Evolutionary conservation across 2,329 filamentous ascomycete species (phyloP).

Genomic region (Epichloe sp.): DNA sequence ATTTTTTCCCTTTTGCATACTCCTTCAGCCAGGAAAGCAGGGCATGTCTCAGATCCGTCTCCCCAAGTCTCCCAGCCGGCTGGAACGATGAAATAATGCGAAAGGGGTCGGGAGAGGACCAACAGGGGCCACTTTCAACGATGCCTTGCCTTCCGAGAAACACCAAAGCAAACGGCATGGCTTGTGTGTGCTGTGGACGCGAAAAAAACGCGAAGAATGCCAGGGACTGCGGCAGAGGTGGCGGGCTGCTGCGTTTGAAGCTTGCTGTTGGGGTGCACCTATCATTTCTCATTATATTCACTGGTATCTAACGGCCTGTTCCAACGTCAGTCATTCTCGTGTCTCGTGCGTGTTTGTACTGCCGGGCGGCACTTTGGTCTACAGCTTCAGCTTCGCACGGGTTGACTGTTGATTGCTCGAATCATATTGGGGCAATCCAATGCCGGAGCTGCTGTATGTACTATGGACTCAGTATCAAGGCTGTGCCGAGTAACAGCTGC

Average conservation of each 20-base stretch:
- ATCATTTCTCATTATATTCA: neutral
- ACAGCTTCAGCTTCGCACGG: no score
- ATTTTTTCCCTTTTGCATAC: neutral
- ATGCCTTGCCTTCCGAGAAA: neutral
- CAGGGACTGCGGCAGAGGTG: neutral
- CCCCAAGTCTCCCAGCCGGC: neutral
- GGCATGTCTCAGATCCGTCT: neutral
- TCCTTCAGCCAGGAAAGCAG: neutral
- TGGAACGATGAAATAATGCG: neutral
- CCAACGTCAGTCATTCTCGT: no score
- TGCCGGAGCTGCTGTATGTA: no score
- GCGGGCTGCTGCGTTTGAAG: neutral
- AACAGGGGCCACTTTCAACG: neutral
- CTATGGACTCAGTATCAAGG: no score
- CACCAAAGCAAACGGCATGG: neutral
- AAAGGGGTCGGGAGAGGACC: neutral
- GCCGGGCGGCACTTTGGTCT: no score
- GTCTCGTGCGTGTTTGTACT: no score
- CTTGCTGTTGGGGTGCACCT: neutral
- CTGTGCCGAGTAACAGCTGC: no score
- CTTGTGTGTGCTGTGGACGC: neutral
- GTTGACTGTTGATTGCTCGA: no score
- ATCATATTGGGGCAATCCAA: no score
- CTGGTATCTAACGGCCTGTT: neutral
- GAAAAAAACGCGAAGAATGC: neutral